Percentiles rank a stretch among this genome's conserved stretches.
phyloP scores from a whole-genome alignment of 1,139 yeast genomes.

The Nadsonia starkeyi-henricii region DNA sequence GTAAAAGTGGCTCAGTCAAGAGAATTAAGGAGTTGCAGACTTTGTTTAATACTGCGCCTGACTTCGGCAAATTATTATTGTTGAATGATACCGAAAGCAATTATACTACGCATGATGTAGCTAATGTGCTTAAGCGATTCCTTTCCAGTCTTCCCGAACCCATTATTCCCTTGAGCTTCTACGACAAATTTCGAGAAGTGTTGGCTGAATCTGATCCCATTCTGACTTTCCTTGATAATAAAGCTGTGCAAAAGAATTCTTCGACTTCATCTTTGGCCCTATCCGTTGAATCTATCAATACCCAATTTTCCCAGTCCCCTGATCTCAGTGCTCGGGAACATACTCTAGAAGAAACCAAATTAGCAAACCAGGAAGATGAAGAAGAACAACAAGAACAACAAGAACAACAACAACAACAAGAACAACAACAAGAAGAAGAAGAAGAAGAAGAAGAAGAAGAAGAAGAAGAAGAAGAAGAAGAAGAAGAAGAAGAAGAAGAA shows the following conservation, averaged over 20 bases:
- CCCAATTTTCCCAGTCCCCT: not conserved
- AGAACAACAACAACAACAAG: not conserved
- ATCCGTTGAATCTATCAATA: not conserved
- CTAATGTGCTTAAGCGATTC: conserved; percentile 72
- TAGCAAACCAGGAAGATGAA: not conserved
- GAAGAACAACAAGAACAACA: not conserved
- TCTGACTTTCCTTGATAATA: conserved; percentile 45
- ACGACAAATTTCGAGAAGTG: conserved; percentile 71
- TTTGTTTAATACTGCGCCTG: conserved; percentile 74
- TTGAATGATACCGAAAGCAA: conserved; percentile 60
- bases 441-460: too few relatives aligned
- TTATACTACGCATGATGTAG: conserved; percentile 83
- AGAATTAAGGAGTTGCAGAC: conserved; percentile 76
- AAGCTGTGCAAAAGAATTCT: conserved; percentile 12
- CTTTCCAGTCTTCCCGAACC: conserved; percentile 87
- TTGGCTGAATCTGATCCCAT: conserved; percentile 46
- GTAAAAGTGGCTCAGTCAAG: conserved; percentile 88
- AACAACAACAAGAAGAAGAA: not conserved
- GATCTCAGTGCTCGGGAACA: not conserved
- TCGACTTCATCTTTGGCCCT: not conserved
- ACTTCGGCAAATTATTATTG: conserved; percentile 67
- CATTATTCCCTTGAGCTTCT: conserved; percentile 61
- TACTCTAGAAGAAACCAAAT: not conserved
- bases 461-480: not conserved
- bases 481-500: not conserved